Conservation (phyloP, 768 basidiomycete genomes). For the Cystobasidium tubakii region DNA sequence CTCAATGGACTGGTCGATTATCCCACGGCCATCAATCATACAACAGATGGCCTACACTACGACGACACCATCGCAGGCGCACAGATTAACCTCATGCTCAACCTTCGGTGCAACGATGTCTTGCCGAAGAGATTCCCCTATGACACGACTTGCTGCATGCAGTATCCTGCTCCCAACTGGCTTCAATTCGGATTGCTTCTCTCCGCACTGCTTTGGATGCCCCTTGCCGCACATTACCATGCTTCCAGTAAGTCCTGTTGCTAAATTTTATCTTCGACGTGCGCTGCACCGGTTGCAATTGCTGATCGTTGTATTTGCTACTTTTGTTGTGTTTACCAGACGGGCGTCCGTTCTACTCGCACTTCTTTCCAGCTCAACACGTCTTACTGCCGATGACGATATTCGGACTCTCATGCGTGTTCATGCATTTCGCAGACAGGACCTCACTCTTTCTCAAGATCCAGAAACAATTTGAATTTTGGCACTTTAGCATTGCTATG, state of each 20-base stretch:
- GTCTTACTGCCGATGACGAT: conserved; percentile 56
- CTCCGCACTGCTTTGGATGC: conserved; percentile 56
- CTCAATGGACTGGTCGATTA: conserved; percentile 64
- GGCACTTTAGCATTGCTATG: conserved; percentile 60
- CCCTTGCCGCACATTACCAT: conserved; percentile 52
- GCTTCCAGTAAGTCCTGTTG: conserved; percentile 46
- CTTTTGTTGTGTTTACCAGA: too few relatives aligned
- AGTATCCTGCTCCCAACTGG: conserved; percentile 63
- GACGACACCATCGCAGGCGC: conserved; percentile 58
- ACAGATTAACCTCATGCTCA: conserved; percentile 73
- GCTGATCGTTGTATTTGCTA: too few relatives aligned
- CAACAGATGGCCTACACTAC: conserved; percentile 80
- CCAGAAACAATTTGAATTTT: conserved; percentile 71
- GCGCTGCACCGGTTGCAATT: too few relatives aligned
- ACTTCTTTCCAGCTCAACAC: conserved; percentile 49
- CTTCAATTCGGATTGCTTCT: conserved; percentile 58
- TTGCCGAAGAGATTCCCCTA: conserved; percentile 60
- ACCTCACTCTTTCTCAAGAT: conserved; percentile 82
- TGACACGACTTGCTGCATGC: conserved; percentile 73
- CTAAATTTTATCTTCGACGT: too few relatives aligned
- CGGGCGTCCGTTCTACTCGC: background rate
- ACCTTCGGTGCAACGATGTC: conserved; percentile 70
- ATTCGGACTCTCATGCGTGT: conserved; percentile 61
- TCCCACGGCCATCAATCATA: conserved; percentile 58
- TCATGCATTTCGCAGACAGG: conserved; percentile 73